Percentiles rank a stretch among this genome's conserved stretches.
These are phyloP conservation scores for Cordyceps pruinosa DNA, from an alignment of 2,329 filamentous ascomycete genomes.

Conservation along the genomic window DNA sequence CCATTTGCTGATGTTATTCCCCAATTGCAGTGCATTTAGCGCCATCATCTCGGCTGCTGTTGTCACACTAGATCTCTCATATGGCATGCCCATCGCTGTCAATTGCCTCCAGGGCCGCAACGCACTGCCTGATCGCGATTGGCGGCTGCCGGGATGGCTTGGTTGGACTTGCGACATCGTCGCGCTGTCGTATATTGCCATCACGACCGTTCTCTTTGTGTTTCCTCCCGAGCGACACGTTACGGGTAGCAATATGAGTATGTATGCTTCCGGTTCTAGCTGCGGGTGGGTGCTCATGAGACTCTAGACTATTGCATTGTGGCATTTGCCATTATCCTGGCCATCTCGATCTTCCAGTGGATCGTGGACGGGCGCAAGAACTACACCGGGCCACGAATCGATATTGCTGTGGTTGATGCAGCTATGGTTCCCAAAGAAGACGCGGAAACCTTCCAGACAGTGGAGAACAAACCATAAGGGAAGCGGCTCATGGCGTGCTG, in stretches of 20 bases:
- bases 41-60: constrained; percentile 66
- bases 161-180: constrained; percentile 30
- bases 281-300: not conserved
- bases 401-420: constrained; percentile 7
- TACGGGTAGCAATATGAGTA: constrained; percentile 58
- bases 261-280: not conserved
- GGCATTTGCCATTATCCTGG: constrained; percentile 38
- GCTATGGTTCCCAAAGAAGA: not conserved
- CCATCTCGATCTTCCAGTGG: constrained; percentile 37
- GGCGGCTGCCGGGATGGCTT: constrained; percentile 27
- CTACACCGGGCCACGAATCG: constrained; percentile 28
- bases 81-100: constrained; percentile 66
- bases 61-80: constrained; percentile 64
- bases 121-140: constrained; percentile 49
- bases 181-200: constrained; percentile 55
- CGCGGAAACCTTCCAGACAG: constrained; percentile 8
- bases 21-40: constrained; percentile 53
- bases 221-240: constrained; percentile 64
- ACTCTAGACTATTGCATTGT: constrained; percentile 36
- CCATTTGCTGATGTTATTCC: not conserved
- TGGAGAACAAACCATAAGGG: constrained; percentile 15
- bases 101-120: constrained; percentile 60
- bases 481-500: not conserved
- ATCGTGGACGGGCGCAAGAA: constrained; percentile 40
- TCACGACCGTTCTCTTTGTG: constrained; percentile 67